Base-by-base conservation (phyloP, 805 yeast species). In the Helenozyma baotianmanensis region DNA sequence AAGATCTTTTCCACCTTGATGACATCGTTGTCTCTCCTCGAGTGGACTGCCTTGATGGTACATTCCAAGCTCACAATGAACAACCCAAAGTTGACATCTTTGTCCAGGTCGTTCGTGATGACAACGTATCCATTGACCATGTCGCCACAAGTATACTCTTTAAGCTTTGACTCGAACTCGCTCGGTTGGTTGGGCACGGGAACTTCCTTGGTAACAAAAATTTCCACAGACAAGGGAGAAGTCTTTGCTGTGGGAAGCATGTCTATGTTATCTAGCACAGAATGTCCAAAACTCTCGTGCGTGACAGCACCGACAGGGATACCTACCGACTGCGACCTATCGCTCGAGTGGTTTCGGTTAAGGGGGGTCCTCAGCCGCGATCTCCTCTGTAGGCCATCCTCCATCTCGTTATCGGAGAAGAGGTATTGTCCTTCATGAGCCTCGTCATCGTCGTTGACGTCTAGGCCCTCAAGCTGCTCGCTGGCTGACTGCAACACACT, bases 201-300 rank as follows among this genome's bases (percentile, higher is more conserved):
- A 1, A 72, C 69, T 14, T 59, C 66, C 64, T 76, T 77, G 1
- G 81, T 72, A 7, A 77, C 72, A 37, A 53, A 64, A 11, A 77
- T 70, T 36, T 67, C 70, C 19, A 76, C 62, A 9, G 68, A 69
- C 3, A 72, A 47, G 0, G 77, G 78, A 1, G 76, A 65, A 1
- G 45, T 38, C 13, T 48, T 46, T 2, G 60, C 43, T 35, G 62
- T 68, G 1, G 76, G 74, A 18, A 77, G 53, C 36, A 59, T 64
- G 47, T 76, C 78, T 21, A 71, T 60, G 36, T 68, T 71, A 47
- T 75, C 80, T 24, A 74, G 58, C 10, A 71, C 68, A 6, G 77
- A 68, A 39, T 64, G 65, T 12, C 74, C 74, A 31, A 56, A 62
- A 27, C 42, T 39, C 17, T 43, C 47, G 16, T 45, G 51, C 8